Evolutionary conservation across 768 basidiomycete genomes (phyloP), one percentile per base, ranked within the genome.

Genomic region (Cyclocybe cylindracea): DNA sequence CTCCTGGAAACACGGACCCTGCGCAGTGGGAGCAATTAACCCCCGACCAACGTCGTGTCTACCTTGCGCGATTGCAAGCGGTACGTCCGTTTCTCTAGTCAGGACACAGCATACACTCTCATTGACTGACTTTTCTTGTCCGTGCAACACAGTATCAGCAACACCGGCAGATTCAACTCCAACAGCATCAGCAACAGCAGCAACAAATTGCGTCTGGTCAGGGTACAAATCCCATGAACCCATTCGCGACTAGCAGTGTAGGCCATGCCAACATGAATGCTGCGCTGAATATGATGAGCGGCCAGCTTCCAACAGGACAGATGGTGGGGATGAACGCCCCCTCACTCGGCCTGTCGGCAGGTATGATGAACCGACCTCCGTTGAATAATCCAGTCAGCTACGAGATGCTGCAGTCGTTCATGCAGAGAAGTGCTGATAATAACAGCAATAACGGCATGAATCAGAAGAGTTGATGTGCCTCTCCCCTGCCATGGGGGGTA

Each of bases 381-480:
- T n/a, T 54, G 14, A 39, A 46, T 35, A 55, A 51, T 37, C 64
- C 63, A 47, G 60, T 76, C 34, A 75, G 68, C 45, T 68, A 66
- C 43, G 73, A 76, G 56, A 70, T 76, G 59, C 60, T 78, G 61
- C 74, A 77, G 54, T 72, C 74, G 13, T 75, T 78, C 53, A 68
- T 74, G 63, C 71, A 71, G 44, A 61, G 76, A 39, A 76, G 67
- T 53, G 57, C 60, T 37, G 61, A 64, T 50, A 62, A 24, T 24
- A 24, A 24, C 24, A 24, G 62, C 5, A 44, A 50, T 31, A 42
- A 31, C 16, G 55, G 42, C 32, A 42, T 54, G 39, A 54, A 54
- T 37, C 37, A 37, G 18, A 44, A 56, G 44, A 39, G 43, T 10
- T 43, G 45, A 50, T 45, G 18, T 24, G 36, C 33, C 7, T 33